These are phyloP conservation scores for Liquidambar formosana DNA, from an alignment of 164 flowering plant species.

Conservation along the genomic window DNA sequence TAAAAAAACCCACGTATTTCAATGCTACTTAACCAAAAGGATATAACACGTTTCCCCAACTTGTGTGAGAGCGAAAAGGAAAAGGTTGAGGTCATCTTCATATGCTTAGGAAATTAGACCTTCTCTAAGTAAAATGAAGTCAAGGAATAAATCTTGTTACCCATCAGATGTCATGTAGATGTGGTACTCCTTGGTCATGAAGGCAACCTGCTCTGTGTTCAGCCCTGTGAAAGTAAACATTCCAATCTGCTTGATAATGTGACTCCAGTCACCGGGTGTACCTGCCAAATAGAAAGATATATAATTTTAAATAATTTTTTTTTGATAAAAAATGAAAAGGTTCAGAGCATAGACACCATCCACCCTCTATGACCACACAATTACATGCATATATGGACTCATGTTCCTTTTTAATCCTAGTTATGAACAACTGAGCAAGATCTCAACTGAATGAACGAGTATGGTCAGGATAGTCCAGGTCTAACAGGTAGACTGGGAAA, in stretches of 20 bases:
- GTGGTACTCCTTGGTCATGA: slow-evolving; percentile 94
- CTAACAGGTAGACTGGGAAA: too few relatives aligned
- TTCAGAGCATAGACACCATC: not conserved
- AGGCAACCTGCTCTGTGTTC: slow-evolving; percentile 78
- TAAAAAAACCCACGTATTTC: too few relatives aligned
- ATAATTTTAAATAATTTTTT: not conserved
- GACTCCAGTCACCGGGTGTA: slow-evolving; percentile 99
- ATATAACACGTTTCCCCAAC: too few relatives aligned
- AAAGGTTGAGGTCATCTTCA: not conserved
- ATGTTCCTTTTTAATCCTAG: not conserved
- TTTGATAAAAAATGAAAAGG: too few relatives aligned
- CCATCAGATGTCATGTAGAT: slow-evolving; percentile 99
- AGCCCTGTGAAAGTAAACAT: slow-evolving; percentile 99
- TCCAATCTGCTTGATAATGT: slow-evolving; percentile 96
- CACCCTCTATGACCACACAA: not conserved
- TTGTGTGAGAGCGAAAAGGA: not conserved
- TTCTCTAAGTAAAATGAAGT: not conserved
- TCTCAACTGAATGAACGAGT: too few relatives aligned
- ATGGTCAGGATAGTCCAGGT: too few relatives aligned
- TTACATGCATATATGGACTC: not conserved
- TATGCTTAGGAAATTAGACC: not conserved
- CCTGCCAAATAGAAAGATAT: slow-evolving; percentile 40
- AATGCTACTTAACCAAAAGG: too few relatives aligned
- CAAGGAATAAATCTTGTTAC: slow-evolving; percentile 34
- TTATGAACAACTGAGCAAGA: not conserved